These are phyloP conservation scores for Eremochloa ophiuroides DNA, from an alignment of 176 grass and related monocot species.

Conservation along the genomic window DNA sequence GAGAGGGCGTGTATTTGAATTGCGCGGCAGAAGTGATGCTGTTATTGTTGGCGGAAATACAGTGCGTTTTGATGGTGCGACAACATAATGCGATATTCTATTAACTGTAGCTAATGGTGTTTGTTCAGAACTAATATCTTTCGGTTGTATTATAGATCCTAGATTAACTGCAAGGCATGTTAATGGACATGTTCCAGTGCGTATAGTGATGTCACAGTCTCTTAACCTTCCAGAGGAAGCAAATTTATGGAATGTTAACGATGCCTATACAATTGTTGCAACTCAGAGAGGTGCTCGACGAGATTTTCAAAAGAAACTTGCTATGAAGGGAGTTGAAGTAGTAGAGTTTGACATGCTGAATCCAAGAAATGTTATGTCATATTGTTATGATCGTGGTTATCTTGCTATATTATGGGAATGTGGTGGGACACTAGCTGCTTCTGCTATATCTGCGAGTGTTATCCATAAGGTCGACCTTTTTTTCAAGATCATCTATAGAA, in stretches of 20 bases:
- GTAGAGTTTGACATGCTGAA: slow-evolving; percentile 97
- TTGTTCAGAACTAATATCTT: slow-evolving; percentile 30
- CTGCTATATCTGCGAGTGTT: slow-evolving; percentile 84
- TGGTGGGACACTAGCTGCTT: slow-evolving; percentile 73
- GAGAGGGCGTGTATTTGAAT: slow-evolving; percentile 84
- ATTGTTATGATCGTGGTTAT: slow-evolving; percentile 90
- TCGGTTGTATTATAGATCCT: slow-evolving; percentile 69
- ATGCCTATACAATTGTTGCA: slow-evolving; percentile 88
- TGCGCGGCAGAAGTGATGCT: slow-evolving; percentile 96
- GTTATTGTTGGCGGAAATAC: slow-evolving; percentile 97
- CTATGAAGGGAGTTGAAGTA: slow-evolving; percentile 89
- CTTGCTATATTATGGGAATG: slow-evolving; percentile 96
- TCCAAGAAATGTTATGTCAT: slow-evolving; percentile 87
- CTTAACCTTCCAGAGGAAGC: slow-evolving; percentile 84
- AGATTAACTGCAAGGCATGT: slow-evolving; percentile 91
- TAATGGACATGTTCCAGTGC: slow-evolving; percentile 66
- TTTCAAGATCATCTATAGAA: not conserved
- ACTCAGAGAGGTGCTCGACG: slow-evolving; percentile 88
- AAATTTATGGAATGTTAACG: slow-evolving; percentile 84
- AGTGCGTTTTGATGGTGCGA: slow-evolving; percentile 71
- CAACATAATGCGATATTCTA: slow-evolving; percentile 15
- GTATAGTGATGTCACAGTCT: slow-evolving; percentile 89
- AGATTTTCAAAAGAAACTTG: slow-evolving; percentile 89
- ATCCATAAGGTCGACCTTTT: slow-evolving; percentile 81
- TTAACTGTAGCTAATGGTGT: not conserved